Base-by-base conservation (phyloP, 2,329 filamentous ascomycete genomes). In the Sporothrix brasiliensis region DNA sequence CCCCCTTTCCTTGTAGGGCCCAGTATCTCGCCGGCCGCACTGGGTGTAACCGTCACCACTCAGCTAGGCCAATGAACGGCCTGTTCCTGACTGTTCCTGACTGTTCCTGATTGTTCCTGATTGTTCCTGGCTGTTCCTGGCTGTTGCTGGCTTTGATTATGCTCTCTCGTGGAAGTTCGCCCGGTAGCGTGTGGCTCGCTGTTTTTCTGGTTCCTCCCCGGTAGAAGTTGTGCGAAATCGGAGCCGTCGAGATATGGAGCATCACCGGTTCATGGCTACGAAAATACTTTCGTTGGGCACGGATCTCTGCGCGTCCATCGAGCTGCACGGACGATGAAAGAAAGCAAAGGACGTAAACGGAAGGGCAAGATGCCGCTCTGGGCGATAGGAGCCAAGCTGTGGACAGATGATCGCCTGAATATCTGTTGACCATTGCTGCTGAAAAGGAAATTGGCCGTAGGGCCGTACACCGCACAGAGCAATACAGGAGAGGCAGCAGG, bases 361-460 rank as follows among this genome's bases (percentile, higher is more conserved):
- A 24, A 27, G 21, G 30, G 34, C 14, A 14, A 39, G 30, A 16
- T 10, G 19, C 19, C 49, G 19, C 34, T 58, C 54, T 27, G 39
- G 54, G 30, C 54, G 4, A 58, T 30, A 5, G 27, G 4, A 30
- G 3, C 34, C 34, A 34, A 34, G 4, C 34, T 34, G 34, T 9
- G 34, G 34, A 34, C 34, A 34, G 34, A 34, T 19, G 54, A 58
- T 19, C 54, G 2, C 24, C 24, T 24, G 24, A 24, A 24, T 24
- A 61, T 44, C 34, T 56, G 14, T 60, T 34, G 34, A 61, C 39
- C 27, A 47, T 47, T 44, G 58, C 21, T 47, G n/a, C 39, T 63
- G 58, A 63, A 47, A 39, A 63, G 58, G 58, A 63, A 63, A 63
- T 63, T 63, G 58, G n/a, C 58, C 58, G 58, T 44, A 24, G n/a